phyloP scores from a whole-genome alignment of 805 yeast genomes.

The Candida coquimbonensis region DNA sequence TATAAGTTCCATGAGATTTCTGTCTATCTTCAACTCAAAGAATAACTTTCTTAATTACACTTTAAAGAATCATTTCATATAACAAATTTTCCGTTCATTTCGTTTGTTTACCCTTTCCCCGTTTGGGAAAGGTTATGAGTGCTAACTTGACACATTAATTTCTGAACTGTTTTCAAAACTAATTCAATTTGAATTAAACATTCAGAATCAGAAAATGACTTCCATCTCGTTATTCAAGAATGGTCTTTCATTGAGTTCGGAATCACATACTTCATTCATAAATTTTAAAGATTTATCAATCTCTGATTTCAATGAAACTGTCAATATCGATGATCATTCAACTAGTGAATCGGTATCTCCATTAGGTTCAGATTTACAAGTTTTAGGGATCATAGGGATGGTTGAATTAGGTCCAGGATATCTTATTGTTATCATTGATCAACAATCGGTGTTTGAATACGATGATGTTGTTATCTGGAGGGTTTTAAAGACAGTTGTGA shows the following conservation, averaged over 20 bases:
- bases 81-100: too few relatives aligned
- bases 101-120: neutral
- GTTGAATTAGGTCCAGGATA: conserved; percentile 23
- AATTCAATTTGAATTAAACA: too few relatives aligned
- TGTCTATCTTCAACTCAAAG: too few relatives aligned
- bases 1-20: too few relatives aligned
- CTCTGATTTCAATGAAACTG: neutral
- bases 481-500: conserved; percentile 13
- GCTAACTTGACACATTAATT: neutral
- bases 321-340: neutral
- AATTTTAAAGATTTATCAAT: neutral
- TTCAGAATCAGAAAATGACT: neutral
- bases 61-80: too few relatives aligned
- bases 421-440: conserved; percentile 12
- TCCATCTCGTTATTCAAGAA: conserved; percentile 7
- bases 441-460: conserved; percentile 11
- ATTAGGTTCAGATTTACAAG: conserved; percentile 4
- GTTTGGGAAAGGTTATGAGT: conserved; percentile 1
- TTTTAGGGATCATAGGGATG: conserved; percentile 16
- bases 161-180: too few relatives aligned
- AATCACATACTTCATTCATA: conserved; percentile 4
- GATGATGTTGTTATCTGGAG: conserved; percentile 14
- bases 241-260: conserved; percentile 7
- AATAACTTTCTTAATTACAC: too few relatives aligned
- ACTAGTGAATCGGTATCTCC: neutral